These are phyloP conservation scores for Tricholoma furcatifolium DNA, from an alignment of 768 basidiomycete species.

Conservation along the genomic window DNA sequence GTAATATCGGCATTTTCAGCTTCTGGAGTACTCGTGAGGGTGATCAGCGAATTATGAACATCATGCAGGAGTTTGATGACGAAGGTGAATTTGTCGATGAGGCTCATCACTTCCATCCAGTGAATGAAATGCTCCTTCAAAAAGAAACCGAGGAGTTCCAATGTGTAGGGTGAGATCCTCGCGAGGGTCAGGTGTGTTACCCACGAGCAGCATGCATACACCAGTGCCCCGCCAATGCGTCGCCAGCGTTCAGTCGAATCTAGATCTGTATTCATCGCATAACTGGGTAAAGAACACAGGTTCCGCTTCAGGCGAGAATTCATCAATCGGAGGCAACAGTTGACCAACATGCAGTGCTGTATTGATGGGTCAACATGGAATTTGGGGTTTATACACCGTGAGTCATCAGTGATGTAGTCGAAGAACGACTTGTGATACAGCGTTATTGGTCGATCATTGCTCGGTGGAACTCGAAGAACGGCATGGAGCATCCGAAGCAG, in stretches of 20 bases:
- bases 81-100: neutral
- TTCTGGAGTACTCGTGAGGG: neutral
- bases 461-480: neutral
- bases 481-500: neutral
- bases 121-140: neutral
- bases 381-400: neutral
- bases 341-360: neutral
- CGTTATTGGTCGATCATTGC: neutral
- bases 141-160: neutral
- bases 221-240: neutral
- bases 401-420: conserved; percentile 1
- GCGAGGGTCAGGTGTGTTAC: neutral
- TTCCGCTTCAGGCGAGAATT: neutral
- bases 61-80: neutral
- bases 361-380: neutral
- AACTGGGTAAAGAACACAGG: neutral
- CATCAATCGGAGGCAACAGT: neutral
- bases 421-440: conserved; percentile 6
- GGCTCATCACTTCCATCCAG: conserved; percentile 1
- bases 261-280: neutral
- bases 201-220: neutral
- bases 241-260: neutral
- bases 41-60: neutral
- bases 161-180: neutral
- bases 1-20: neutral